Evolutionary conservation across 2,329 filamentous ascomycete genomes (phyloP).

Genomic region (Venturia nashicola): DNA sequence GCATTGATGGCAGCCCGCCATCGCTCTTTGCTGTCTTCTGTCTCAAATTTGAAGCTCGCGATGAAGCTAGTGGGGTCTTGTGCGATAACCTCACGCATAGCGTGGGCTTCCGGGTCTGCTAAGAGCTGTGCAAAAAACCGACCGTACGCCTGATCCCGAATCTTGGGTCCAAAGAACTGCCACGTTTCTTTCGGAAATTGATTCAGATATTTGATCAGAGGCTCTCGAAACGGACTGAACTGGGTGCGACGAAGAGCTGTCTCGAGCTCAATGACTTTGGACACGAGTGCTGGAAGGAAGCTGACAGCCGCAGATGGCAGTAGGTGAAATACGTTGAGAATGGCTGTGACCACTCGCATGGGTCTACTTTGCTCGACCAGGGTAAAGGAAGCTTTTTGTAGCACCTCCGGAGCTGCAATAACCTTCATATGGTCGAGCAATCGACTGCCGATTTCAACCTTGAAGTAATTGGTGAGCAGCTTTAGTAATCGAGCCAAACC

Average conservation of each 20-base stretch:
- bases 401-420: constrained; percentile 65
- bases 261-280: constrained; percentile 83
- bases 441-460: constrained; percentile 89
- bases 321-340: constrained; percentile 96
- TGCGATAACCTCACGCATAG: constrained; percentile 62
- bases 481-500: constrained; percentile 82
- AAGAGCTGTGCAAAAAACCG: constrained; percentile 85
- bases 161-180: constrained; percentile 61
- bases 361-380: constrained; percentile 84
- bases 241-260: constrained; percentile 73
- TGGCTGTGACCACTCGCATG: constrained; percentile 90
- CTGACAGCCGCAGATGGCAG: constrained; percentile 78
- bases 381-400: constrained; percentile 89
- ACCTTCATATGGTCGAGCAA: constrained; percentile 89
- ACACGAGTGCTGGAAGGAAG: constrained; percentile 83
- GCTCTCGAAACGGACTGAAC: constrained; percentile 80
- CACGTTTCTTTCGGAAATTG: constrained; percentile 84
- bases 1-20: constrained; percentile 77
- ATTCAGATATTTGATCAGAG: constrained; percentile 86
- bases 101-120: constrained; percentile 58
- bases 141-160: constrained; percentile 79
- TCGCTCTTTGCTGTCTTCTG: constrained; percentile 50
- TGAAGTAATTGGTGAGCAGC: constrained; percentile 94
- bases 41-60: constrained; percentile 46
- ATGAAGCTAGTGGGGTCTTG: constrained; percentile 63